Percentiles rank a stretch among this genome's conserved stretches.
Conservation (phyloP, 2,329 filamentous ascomycete genomes). For the Aspergillus ochraceus region DNA sequence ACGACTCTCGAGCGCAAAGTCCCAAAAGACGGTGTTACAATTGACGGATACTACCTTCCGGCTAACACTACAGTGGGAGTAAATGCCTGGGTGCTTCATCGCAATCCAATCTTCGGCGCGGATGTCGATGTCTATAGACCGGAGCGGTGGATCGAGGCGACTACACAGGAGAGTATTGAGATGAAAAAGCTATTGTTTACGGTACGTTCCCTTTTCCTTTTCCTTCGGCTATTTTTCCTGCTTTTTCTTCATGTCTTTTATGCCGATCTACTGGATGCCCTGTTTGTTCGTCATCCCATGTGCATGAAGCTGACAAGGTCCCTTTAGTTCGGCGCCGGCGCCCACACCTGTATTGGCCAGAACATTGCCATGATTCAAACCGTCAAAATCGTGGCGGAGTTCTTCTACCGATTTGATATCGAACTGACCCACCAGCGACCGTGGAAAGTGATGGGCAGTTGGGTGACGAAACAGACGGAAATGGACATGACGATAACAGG, state of each 20-base stretch:
- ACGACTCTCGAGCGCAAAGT: background rate
- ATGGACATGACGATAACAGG: background rate
- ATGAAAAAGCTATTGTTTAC: constrained; percentile 19
- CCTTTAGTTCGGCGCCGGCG: constrained; percentile 26
- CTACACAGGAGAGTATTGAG: constrained; percentile 9
- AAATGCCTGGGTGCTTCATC: constrained; percentile 5
- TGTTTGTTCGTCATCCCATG: too few species aligned
- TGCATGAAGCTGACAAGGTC: background rate
- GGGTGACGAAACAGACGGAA: background rate
- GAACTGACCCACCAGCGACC: background rate
- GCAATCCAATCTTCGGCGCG: constrained; percentile 1
- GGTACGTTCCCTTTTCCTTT: constrained; percentile 3
- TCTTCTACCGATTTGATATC: constrained; percentile 24
- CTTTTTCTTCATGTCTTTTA: too few species aligned
- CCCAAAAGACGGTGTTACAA: background rate
- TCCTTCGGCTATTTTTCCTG: too few species aligned
- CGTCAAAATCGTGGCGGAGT: constrained; percentile 25
- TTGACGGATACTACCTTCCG: background rate
- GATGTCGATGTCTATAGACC: constrained; percentile 2
- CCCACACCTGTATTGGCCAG: constrained; percentile 29
- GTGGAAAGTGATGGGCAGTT: background rate
- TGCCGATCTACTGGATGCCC: too few species aligned
- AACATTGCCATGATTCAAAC: constrained; percentile 33
- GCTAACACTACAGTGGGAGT: constrained; percentile 3
- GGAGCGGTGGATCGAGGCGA: constrained; percentile 5